Evolutionary conservation across 2,329 filamentous ascomycete species (phyloP).

Genomic region (Aaosphaeria arxii): DNA sequence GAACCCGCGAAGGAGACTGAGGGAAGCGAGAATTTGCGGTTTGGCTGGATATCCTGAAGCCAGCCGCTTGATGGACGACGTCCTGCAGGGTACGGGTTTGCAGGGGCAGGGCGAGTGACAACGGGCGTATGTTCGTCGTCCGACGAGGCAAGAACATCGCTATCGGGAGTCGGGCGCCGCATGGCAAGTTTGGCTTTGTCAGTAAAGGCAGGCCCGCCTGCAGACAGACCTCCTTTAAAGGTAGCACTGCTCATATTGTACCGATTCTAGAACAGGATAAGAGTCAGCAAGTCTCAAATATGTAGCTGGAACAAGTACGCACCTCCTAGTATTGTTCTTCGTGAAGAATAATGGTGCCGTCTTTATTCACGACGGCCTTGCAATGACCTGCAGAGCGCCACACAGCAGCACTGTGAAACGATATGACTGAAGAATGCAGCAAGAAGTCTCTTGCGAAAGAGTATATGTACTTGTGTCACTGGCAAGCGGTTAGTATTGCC

Average conservation of each 20-base stretch:
- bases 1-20: conserved; percentile 68
- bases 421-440: no score
- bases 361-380: no score
- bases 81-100: conserved; percentile 16
- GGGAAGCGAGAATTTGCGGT: conserved; percentile 73
- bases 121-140: conserved; percentile 69
- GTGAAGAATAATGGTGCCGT: no score
- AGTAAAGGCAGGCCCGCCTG: conserved; percentile 20
- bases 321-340: no score
- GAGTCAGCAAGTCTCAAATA: neutral
- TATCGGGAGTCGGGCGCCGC: conserved; percentile 86
- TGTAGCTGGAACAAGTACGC: no score
- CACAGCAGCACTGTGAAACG: no score
- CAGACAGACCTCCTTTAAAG: conserved; percentile 28
- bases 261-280: neutral
- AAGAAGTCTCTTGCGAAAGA: no score
- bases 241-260: conserved; percentile 22
- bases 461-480: no score
- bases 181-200: conserved; percentile 69
- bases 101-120: conserved; percentile 16
- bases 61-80: conserved; percentile 51
- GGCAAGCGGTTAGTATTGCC: no score
- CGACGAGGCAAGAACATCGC: conserved; percentile 87
- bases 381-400: no score
- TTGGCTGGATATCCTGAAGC: conserved; percentile 74